A percentile compares a stretch with the other conserved stretches of the same genome.
These are phyloP conservation scores for Septoria linicola DNA, from an alignment of 2,329 filamentous ascomycete genomes.

Conservation along the genomic window DNA sequence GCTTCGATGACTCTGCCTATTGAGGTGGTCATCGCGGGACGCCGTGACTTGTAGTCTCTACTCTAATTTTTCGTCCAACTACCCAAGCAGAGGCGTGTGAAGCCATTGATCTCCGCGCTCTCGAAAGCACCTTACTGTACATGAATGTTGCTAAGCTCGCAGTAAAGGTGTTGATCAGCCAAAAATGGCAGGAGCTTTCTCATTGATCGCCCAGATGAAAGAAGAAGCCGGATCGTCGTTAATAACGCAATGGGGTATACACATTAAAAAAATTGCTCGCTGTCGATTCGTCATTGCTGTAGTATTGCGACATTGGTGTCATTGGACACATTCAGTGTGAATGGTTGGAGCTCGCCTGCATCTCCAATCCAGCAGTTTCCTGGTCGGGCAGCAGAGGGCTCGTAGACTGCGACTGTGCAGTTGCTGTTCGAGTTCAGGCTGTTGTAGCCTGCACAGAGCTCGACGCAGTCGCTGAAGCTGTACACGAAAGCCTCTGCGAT, in stretches of 20 bases:
- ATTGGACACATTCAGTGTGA: slow-evolving; percentile 18
- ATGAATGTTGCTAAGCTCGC: too few relatives aligned
- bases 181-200: too few relatives aligned
- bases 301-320: slow-evolving; percentile 32
- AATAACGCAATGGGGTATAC: not conserved
- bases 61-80: too few relatives aligned
- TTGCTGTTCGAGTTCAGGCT: slow-evolving; percentile 25
- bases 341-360: slow-evolving; percentile 18
- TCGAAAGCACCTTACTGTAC: too few relatives aligned
- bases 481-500: slow-evolving; percentile 38
- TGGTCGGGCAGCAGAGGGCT: slow-evolving; percentile 29
- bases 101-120: too few relatives aligned
- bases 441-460: slow-evolving; percentile 38
- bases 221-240: not conserved
- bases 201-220: too few relatives aligned
- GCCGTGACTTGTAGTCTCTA: too few relatives aligned
- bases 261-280: not conserved
- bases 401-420: slow-evolving; percentile 38
- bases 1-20: too few relatives aligned
- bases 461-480: slow-evolving; percentile 39
- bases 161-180: too few relatives aligned
- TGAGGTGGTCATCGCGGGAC: too few relatives aligned
- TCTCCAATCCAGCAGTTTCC: slow-evolving; percentile 38
- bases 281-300: slow-evolving; percentile 17
- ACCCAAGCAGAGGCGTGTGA: too few relatives aligned